Conservation (phyloP, 2,329 filamentous ascomycete species). For the Nemania diffusa region DNA sequence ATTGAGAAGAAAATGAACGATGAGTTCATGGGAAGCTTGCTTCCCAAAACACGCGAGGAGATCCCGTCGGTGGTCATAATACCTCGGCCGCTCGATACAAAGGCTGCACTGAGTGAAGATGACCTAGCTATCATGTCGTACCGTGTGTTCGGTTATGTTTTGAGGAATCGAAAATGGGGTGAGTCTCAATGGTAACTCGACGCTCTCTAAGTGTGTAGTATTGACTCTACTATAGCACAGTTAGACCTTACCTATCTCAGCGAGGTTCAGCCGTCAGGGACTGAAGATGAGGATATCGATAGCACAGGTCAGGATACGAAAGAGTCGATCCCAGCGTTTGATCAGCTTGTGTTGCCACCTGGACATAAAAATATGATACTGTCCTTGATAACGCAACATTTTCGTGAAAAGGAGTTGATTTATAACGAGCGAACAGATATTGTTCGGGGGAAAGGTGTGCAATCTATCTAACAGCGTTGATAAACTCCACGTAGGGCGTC, state of each 20-base stretch:
- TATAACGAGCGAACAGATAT: background rate
- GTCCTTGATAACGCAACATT: slow-evolving; percentile 1
- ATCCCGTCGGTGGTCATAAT: background rate
- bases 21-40: background rate
- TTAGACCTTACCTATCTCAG: slow-evolving; percentile 8
- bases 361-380: slow-evolving; percentile 3
- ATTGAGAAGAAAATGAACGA: background rate
- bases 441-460: slow-evolving; percentile 1
- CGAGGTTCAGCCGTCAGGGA: background rate
- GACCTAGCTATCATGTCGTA: background rate
- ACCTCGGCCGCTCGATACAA: background rate
- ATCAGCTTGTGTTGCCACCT: slow-evolving; percentile 1
- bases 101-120: background rate
- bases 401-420: background rate
- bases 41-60: background rate
- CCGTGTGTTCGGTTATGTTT: background rate
- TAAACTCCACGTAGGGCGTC: background rate
- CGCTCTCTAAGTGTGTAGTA: background rate
- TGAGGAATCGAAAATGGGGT: slow-evolving; percentile 7
- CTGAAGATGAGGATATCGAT: background rate
- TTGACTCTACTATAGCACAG: background rate
- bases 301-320: background rate
- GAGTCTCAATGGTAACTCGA: background rate
- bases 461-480: background rate
- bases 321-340: background rate